Percentiles rank a stretch among this genome's conserved stretches.
These are phyloP conservation scores for Lipomyces yamanashiensis DNA, from an alignment of 805 yeast species.

Conservation along the genomic window DNA sequence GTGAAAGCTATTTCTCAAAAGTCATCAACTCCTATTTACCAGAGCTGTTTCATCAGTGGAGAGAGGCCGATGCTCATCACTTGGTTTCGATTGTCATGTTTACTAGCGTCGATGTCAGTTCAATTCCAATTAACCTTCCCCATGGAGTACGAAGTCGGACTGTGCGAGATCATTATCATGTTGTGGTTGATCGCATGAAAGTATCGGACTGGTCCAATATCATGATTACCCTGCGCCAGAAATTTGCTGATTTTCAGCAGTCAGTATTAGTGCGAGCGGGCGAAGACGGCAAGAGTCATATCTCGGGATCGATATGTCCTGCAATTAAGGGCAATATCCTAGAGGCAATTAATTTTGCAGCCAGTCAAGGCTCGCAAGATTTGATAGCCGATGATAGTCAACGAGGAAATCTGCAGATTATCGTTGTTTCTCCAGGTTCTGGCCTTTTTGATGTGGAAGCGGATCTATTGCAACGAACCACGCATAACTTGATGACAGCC, in stretches of 20 bases:
- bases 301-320: slow-evolving; percentile 74
- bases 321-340: slow-evolving; percentile 87
- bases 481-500: slow-evolving; percentile 71
- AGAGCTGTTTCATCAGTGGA: slow-evolving; percentile 84
- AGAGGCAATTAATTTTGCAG: slow-evolving; percentile 84
- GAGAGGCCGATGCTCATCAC: slow-evolving; percentile 85
- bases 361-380: slow-evolving; percentile 74
- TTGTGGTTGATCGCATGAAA: slow-evolving; percentile 93
- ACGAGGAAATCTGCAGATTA: slow-evolving; percentile 88
- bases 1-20: slow-evolving; percentile 91
- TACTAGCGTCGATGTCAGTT: slow-evolving; percentile 59
- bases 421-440: slow-evolving; percentile 87
- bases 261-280: slow-evolving; percentile 62
- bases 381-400: slow-evolving; percentile 84
- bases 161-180: slow-evolving; percentile 81
- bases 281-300: slow-evolving; percentile 45
- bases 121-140: slow-evolving; percentile 46
- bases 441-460: slow-evolving; percentile 93
- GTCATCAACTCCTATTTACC: slow-evolving; percentile 92
- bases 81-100: slow-evolving; percentile 86
- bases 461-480: slow-evolving; percentile 71
- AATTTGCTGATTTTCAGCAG: slow-evolving; percentile 78
- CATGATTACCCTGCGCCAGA: slow-evolving; percentile 82
- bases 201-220: slow-evolving; percentile 88
- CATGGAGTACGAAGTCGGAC: slow-evolving; percentile 74